Conservation (phyloP, 1,139 yeast genomes). For the Williopsis jadinii region DNA sequence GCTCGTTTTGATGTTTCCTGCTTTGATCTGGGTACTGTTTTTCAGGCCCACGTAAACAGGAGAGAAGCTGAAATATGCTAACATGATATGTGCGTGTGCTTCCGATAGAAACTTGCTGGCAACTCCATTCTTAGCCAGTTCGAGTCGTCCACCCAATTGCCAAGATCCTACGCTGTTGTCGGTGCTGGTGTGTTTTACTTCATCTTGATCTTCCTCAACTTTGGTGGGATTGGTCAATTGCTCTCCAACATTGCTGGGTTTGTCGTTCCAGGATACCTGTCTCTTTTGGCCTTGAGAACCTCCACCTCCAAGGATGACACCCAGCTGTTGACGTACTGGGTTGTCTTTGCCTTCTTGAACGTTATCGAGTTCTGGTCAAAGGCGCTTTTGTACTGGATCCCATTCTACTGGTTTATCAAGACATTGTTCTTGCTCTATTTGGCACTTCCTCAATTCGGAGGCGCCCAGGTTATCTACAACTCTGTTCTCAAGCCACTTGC, state of each 20-base stretch:
- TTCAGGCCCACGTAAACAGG: neutral
- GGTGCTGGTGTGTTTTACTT: constrained; percentile 62
- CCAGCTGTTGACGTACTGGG: constrained; percentile 91
- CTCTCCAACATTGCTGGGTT: constrained; percentile 90
- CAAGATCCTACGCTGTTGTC: constrained; percentile 80
- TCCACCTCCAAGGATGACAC: constrained; percentile 66
- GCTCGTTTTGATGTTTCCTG: no score
- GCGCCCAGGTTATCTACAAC: constrained; percentile 68
- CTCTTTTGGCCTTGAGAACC: constrained; percentile 79
- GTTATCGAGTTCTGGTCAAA: constrained; percentile 94
- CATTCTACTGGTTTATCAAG: constrained; percentile 93
- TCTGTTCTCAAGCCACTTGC: constrained; percentile 66
- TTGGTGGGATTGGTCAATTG: constrained; percentile 92
- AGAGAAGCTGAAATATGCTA: neutral
- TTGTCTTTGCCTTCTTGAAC: constrained; percentile 85
- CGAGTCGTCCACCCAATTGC: constrained; percentile 61
- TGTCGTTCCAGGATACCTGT: constrained; percentile 83
- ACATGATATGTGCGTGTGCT: no score
- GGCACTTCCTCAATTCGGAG: constrained; percentile 82
- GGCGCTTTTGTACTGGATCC: constrained; percentile 88
- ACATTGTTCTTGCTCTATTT: constrained; percentile 82
- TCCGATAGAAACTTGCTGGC: constrained; percentile 33
- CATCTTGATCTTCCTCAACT: constrained; percentile 72
- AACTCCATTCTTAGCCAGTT: constrained; percentile 43
- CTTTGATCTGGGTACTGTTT: no score